These are phyloP conservation scores for Cladosporium sp. DNA, from an alignment of 2,329 filamentous ascomycete species.

Conservation along the genomic window DNA sequence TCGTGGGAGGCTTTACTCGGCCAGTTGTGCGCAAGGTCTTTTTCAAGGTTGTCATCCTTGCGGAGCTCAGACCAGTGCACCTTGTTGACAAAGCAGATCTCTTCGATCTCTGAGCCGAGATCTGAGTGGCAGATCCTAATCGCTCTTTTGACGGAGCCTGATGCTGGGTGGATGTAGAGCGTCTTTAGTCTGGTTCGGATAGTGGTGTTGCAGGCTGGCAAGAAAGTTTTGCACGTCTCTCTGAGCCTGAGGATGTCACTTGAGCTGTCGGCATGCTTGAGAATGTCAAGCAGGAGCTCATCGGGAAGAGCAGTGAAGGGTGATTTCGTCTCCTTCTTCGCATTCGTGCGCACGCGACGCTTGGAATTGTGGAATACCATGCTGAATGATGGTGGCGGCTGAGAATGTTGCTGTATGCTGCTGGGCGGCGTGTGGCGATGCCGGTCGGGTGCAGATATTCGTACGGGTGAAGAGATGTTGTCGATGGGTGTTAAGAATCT, in stretches of 20 bases:
- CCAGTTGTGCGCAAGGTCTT: neutral
- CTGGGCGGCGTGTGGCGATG: neutral
- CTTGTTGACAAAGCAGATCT: conserved; percentile 15
- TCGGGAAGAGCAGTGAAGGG: conserved; percentile 14
- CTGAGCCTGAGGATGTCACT: conserved; percentile 7
- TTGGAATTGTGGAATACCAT: conserved; percentile 14
- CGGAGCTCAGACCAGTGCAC: neutral
- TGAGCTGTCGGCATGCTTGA: neutral
- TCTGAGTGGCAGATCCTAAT: conserved; percentile 16
- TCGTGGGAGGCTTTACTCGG: neutral
- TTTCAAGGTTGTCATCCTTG: neutral
- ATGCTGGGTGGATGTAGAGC: conserved; percentile 18
- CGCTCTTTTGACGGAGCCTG: conserved; percentile 1
- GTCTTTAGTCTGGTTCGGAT: conserved; percentile 9
- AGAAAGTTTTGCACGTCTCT: neutral
- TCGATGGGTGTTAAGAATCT: no score
- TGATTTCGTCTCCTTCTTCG: neutral
- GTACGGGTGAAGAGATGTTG: no score
- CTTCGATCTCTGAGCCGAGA: conserved; percentile 12
- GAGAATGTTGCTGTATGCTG: neutral
- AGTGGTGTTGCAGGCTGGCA: conserved; percentile 1
- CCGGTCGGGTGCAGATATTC: neutral
- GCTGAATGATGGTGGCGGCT: neutral
- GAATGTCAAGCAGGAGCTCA: conserved; percentile 14
- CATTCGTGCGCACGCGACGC: neutral